These are phyloP conservation scores for Nakazawaea molendinolei DNA, from an alignment of 805 yeast genomes.

Conservation along the genomic window DNA sequence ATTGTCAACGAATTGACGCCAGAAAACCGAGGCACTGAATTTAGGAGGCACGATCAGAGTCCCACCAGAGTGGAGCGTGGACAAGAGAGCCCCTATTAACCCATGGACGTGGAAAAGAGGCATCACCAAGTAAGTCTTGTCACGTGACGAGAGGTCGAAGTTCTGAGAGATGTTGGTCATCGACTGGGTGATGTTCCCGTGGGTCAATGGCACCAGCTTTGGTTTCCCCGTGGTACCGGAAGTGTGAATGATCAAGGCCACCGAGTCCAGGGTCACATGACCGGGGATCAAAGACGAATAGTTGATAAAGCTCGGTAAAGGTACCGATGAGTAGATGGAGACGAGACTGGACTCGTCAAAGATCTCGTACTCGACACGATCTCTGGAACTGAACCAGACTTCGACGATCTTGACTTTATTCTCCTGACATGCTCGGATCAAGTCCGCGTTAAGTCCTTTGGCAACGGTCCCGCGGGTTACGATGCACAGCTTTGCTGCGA, in stretches of 20 bases:
- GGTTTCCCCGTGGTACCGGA: constrained; percentile 76
- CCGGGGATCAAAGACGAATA: constrained; percentile 30
- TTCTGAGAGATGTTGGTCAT: constrained; percentile 53
- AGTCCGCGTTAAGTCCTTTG: constrained; percentile 25
- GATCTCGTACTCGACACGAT: constrained; percentile 34
- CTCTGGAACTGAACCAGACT: constrained; percentile 37
- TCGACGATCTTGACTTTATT: constrained; percentile 46
- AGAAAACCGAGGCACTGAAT: constrained; percentile 56
- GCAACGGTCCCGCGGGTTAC: constrained; percentile 46
- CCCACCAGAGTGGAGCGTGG: constrained; percentile 57
- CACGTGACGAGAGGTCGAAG: constrained; percentile 41
- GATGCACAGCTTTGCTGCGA: constrained; percentile 48
- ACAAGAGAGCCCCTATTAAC: constrained; percentile 55
- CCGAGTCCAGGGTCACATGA: constrained; percentile 39
- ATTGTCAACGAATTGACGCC: constrained; percentile 46
- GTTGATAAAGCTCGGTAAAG: constrained; percentile 25
- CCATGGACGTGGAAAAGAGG: constrained; percentile 79
- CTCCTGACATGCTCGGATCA: constrained; percentile 43
- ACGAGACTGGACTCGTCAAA: constrained; percentile 13
- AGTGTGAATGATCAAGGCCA: constrained; percentile 64
- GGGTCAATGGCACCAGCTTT: constrained; percentile 68
- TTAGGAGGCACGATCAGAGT: constrained; percentile 52
- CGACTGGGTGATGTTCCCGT: constrained; percentile 53
- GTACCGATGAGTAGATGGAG: constrained; percentile 18
- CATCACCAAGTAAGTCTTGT: constrained; percentile 62